These are phyloP conservation scores for Trichophyton equinum DNA, from an alignment of 2,329 filamentous ascomycete genomes.

Conservation along the genomic window DNA sequence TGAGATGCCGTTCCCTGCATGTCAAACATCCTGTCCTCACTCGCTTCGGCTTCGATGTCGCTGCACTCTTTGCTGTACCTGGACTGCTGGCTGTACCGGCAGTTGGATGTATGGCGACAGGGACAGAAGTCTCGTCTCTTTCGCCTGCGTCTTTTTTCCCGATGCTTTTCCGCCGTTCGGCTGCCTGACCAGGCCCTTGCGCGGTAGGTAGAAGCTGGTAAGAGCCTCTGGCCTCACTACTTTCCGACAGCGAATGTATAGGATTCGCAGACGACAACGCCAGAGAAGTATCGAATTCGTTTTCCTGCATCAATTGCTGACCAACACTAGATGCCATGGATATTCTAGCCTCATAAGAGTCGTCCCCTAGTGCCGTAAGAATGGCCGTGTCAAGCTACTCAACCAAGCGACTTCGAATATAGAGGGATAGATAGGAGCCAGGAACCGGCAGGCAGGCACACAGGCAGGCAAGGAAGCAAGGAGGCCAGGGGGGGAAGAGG, in stretches of 20 bases:
- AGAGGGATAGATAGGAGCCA: too few species aligned
- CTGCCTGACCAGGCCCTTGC: background rate
- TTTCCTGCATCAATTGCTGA: conserved; percentile 14
- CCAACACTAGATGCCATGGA: conserved; percentile 17
- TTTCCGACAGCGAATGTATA: conserved; percentile 9
- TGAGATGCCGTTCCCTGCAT: conserved; percentile 77
- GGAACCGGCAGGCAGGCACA: too few species aligned
- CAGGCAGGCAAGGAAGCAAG: background rate
- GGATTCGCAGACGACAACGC: conserved; percentile 11
- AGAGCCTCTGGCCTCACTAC: conserved; percentile 7
- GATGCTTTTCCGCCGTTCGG: conserved; percentile 5
- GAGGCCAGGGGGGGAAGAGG: background rate
- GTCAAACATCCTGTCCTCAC: conserved; percentile 85
- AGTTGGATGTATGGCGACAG: background rate
- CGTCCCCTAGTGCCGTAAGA: background rate
- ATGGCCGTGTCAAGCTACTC: background rate
- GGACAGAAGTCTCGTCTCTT: background rate
- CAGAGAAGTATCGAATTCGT: conserved; percentile 16
- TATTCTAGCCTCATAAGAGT: conserved; percentile 3
- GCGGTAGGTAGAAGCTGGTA: conserved; percentile 9
- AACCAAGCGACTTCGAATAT: too few species aligned
- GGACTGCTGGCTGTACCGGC: conserved; percentile 10
- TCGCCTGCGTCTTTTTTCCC: conserved; percentile 4
- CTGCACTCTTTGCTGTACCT: conserved; percentile 13
- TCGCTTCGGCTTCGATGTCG: conserved; percentile 55